Evolutionary conservation across 495 filamentous ascomycete genomes (phyloP), one percentile per base, ranked within the genome.

Genomic region (Aspergillus homomorphus): DNA sequence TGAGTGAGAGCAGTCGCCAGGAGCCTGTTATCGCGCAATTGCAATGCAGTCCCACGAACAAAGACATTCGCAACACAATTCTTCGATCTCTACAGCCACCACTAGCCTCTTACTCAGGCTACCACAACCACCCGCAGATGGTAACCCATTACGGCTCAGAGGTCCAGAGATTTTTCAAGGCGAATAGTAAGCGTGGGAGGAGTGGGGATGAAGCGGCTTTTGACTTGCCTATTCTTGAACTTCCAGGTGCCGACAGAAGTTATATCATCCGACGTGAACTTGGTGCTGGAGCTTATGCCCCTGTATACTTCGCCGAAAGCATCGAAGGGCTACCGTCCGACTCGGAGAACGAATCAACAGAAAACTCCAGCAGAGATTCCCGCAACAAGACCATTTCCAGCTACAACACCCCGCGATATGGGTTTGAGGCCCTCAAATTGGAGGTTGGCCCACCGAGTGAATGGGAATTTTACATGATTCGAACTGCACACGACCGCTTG

Each of bases 391-490:
- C 62, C 14, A 15, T 38, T 18, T 64, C 59, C 15, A 65, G 59
- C 15, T 66, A 61, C 45, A 66, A 64, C 15, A 58, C 56, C 14
- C 49, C 73, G 24, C 82, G 88, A 14, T 73, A 79, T 51, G 59
- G 70, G 8, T 82, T 92, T 19, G 90, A 96, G 70, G 94, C 94
- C 1, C 77, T 98, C 60, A 98, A 98, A 71, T 88, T 96, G 81
- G 94, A 98, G 69, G 70, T 73, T 23, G 84, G 88, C 50, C 91
- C 92, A 4, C 90, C 92, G 0, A 87, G 84, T 15, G 75, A 89
- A 1, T 98, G 95, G 94, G 94, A 98, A 67, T 98, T 97, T 70
- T 89, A 96, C 71, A 95, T 98, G 73, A 93, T 97, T 76, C 87
- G 88, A 1, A 83, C 89, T 23, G 84, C 90, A 2, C 85, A 91